Evolutionary conservation across 2,329 filamentous ascomycete species (phyloP), one percentile per base, ranked within the genome.

Genomic region (Tolypocladium amazonense): DNA sequence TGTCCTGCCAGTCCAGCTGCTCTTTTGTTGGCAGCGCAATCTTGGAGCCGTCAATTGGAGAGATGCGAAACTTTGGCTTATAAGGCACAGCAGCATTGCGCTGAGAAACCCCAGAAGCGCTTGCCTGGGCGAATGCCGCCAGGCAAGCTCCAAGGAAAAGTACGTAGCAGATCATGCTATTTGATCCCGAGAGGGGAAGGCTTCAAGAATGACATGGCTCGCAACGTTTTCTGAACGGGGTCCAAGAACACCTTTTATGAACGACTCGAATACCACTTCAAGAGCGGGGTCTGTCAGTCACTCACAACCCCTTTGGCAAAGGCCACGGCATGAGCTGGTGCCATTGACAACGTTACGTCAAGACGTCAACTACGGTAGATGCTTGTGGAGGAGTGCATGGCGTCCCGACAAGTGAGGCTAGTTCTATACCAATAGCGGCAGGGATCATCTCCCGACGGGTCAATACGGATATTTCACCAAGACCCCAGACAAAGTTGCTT

Each of bases 1-100:
- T 62, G 57, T 69, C 67, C 47, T 69, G 67, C 27, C 67, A 68
- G 8, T 58, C 62, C 20, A 69, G 60, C 54, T 69, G 67, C 50
- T 66, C 62, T 52, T 61, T 60, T 25, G 66, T 66, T 5, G 67
- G 67, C 41, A 69, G 60, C 4, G 66, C 66, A 57, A 68, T 69
- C 39, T 63, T 64, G 5, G 66, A 65, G 27, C 66, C 66, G 57
- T 69, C 67, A 7, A 68, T 57, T 8, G 66, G 67, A 11, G 67
- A 68, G 45, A 67, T 54, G 47, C 66, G 65, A 50, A 62, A 64
- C 20, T 41, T 53, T 35, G 57, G 45, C 57, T 45, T 54, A 37
- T 54, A 54, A 37, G 37, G 18, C 30, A 76, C 18, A 27, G 53
- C 53, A 30, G 35, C 15, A 14, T 38, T 23, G 35, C 53, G 38